Percentiles rank a stretch among this genome's conserved stretches.
Conservation (phyloP, 768 basidiomycete species). For the Pluteus cervinus region DNA sequence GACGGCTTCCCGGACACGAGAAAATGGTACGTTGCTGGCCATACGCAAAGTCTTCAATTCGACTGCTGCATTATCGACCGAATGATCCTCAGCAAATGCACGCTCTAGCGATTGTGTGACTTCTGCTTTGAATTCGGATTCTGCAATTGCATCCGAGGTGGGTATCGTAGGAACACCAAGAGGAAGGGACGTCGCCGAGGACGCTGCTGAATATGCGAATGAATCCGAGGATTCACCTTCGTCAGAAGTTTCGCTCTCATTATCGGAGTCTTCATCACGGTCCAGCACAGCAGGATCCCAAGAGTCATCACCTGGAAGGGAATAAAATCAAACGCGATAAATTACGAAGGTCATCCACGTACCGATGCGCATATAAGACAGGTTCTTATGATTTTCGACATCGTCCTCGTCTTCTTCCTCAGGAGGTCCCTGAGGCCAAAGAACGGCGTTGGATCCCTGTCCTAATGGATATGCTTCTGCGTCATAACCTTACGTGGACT, state of each 20-base stretch:
- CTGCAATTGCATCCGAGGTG: conserved; percentile 36
- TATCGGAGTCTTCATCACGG: conserved; percentile 49
- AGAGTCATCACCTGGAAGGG: conserved; percentile 47
- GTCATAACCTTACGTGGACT: not conserved
- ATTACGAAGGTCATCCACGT: conserved; percentile 6
- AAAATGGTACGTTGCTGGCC: conserved; percentile 89
- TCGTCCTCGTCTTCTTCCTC: conserved; percentile 57
- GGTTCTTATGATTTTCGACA: conserved; percentile 57
- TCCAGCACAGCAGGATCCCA: conserved; percentile 62
- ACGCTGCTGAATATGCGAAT: no score
- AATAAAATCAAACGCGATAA: not conserved
- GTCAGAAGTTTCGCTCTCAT: conserved; percentile 36
- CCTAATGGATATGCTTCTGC: conserved; percentile 36
- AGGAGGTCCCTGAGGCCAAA: conserved; percentile 70
- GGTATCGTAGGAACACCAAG: conserved; percentile 33
- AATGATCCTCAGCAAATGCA: conserved; percentile 88
- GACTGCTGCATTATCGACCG: conserved; percentile 87
- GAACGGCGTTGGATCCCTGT: conserved; percentile 64
- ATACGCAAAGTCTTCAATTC: conserved; percentile 96
- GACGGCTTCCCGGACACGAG: conserved; percentile 84
- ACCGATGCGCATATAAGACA: conserved; percentile 75
- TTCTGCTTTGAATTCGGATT: conserved; percentile 70
- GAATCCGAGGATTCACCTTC: no score
- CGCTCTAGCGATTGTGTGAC: conserved; percentile 84
- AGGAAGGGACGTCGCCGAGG: conserved; percentile 43